Percentiles rank a stretch among this genome's conserved stretches.
These are phyloP conservation scores for Plenodomus lindquistii DNA, from an alignment of 2,329 filamentous ascomycete genomes.

Conservation along the genomic window DNA sequence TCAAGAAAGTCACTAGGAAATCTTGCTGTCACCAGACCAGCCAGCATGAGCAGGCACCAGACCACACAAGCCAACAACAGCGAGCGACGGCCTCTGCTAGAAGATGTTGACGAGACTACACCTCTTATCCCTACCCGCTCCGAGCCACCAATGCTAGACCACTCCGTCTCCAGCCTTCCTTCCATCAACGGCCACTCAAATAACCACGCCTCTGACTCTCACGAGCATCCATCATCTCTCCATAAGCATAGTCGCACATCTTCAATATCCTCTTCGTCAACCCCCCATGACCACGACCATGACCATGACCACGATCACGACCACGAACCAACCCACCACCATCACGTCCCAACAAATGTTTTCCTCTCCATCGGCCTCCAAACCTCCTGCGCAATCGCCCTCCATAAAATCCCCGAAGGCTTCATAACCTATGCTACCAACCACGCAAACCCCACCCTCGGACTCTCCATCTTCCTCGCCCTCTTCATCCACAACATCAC, in stretches of 20 bases:
- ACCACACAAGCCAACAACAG: constrained; percentile 23
- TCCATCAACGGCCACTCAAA: constrained; percentile 12
- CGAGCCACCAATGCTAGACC: constrained; percentile 28
- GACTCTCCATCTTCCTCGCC: constrained; percentile 90
- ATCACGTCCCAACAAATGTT: constrained; percentile 92
- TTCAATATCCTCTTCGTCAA: constrained; percentile 16
- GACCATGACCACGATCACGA: constrained; percentile 10
- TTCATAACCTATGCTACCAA: constrained; percentile 96
- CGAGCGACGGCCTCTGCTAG: constrained; percentile 37
- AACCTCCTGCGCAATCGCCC: constrained; percentile 89
- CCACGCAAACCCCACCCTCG: constrained; percentile 86
- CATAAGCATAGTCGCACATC: constrained; percentile 19
- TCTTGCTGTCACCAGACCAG: constrained; percentile 16
- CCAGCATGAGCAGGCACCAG: constrained; percentile 25
- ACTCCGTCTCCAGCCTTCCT: constrained; percentile 19
- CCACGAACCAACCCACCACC: constrained; percentile 65
- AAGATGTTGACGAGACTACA: constrained; percentile 32
- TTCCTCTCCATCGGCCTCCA: constrained; percentile 96
- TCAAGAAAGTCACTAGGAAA: constrained; percentile 23
- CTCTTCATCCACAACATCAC: constrained; percentile 98
- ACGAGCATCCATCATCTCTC: constrained; percentile 5
- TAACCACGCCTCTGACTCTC: constrained; percentile 1
- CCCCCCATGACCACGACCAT: constrained; percentile 13
- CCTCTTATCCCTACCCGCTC: constrained; percentile 27
- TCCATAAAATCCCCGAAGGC: constrained; percentile 91